These are phyloP conservation scores for Leccinum angustisporum DNA, from an alignment of 1,284 basidiomycete species.

Conservation along the genomic window DNA sequence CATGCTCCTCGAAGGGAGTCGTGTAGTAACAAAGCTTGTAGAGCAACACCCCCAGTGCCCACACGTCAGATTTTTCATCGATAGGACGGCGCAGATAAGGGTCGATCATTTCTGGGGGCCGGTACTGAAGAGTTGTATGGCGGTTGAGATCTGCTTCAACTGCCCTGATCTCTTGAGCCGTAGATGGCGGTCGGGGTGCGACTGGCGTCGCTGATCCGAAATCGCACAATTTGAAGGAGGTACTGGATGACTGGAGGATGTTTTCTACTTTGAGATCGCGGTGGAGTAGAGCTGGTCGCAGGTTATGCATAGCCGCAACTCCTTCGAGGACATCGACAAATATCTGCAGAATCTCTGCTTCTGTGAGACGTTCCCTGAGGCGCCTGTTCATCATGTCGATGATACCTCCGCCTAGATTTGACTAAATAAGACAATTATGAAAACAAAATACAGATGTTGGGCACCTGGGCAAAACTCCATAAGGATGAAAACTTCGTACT, in stretches of 20 bases:
- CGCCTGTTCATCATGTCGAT: slow-evolving; percentile 99
- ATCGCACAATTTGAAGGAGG: slow-evolving; percentile 94
- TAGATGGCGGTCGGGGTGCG: slow-evolving; percentile 64
- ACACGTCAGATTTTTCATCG: slow-evolving; percentile 94
- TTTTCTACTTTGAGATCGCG: slow-evolving; percentile 99
- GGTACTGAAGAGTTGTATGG: slow-evolving; percentile 93
- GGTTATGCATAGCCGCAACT: slow-evolving; percentile 94
- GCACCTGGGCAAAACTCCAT: slow-evolving; percentile 92
- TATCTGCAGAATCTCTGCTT: slow-evolving; percentile 95
- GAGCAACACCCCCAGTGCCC: slow-evolving; percentile 92
- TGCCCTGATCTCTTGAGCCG: slow-evolving; percentile 78
- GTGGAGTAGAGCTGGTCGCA: slow-evolving; percentile 87
- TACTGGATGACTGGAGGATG: slow-evolving; percentile 78
- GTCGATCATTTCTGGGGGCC: slow-evolving; percentile 99
- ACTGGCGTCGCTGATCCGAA: slow-evolving; percentile 92
- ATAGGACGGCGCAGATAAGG: slow-evolving; percentile 79
- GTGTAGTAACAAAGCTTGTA: slow-evolving; percentile 99
- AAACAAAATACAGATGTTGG: slow-evolving; percentile 16
- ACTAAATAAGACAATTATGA: slow-evolving; percentile 9
- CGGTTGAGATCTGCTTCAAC: slow-evolving; percentile 92
- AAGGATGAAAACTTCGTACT: slow-evolving; percentile 96
- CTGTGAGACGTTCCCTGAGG: slow-evolving; percentile 88
- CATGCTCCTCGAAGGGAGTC: slow-evolving; percentile 97
- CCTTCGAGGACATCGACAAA: slow-evolving; percentile 95
- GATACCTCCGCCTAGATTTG: slow-evolving; percentile 82